Evolutionary conservation across 257 asterid genomes (phyloP), one percentile per base, ranked within the genome.

Genomic region (Fraxinus cuspidata): DNA sequence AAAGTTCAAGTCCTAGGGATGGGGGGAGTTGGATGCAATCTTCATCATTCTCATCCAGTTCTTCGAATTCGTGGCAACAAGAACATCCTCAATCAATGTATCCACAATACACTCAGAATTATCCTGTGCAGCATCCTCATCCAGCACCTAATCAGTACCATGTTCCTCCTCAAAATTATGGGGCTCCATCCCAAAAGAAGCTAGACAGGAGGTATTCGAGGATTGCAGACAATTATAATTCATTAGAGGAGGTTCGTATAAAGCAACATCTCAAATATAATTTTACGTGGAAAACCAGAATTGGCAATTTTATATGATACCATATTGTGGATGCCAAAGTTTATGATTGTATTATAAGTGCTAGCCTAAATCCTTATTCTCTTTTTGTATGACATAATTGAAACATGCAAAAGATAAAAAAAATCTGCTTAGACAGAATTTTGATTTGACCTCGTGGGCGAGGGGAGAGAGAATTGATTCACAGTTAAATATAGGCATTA

Each of bases 171-270:
- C 84, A 82, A 29, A 76, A 83, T 67, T 83, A 85, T 77, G 92
- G 69, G 18, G 82, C 84, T 28, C 87, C 87, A 3, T 82, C 81
- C 37, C 86, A 47, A 70, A 90, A 87, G 83, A 88, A 82, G 84
- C 80, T 95, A 28, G 98, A 95, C 31, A 77, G 97, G 86, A 85
- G 96, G 79, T 95, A 91, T 85, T 92, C 98, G 11, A 88, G 90
- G 88, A 95, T 95, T 76, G 98, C 99, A 0, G 99, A 95, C 87
- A 81, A 88, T 83, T 95, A 91, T 82, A 83, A 81, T 77, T 93
- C 98, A 11, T 80, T 95, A 74, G 97, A 93, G 68, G 96, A 95
- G 98, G 98, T 93, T 88, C 75, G 85, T 23, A 27, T 21, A 27
- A 35, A n/a, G 44, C 28, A 75, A 64, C 68, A 34, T 49, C 18